Percentiles rank a stretch among this genome's conserved stretches.
Conservation (phyloP, 2,329 filamentous ascomycete species). For the Trichoderma sp. region DNA sequence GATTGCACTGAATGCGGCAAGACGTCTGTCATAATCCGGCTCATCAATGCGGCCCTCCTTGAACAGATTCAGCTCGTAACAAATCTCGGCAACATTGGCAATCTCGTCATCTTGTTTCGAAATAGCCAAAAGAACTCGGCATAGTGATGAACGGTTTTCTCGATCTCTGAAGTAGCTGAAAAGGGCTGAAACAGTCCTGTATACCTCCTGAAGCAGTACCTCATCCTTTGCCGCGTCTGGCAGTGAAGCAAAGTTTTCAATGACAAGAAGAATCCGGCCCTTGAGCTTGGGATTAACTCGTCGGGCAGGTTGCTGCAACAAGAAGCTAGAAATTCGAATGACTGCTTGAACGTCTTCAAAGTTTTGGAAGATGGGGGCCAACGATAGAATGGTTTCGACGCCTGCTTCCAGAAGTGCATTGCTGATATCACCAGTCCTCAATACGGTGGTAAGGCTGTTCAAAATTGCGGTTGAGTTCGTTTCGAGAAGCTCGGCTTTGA, state of each 20-base stretch:
- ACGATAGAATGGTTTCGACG: constrained; percentile 75
- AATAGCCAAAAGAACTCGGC: constrained; percentile 71
- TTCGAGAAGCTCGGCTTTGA: constrained; percentile 57
- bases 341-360: constrained; percentile 73
- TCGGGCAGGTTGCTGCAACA: constrained; percentile 82
- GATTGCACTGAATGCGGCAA: constrained; percentile 74
- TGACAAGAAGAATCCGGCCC: constrained; percentile 73
- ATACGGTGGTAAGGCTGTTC: constrained; percentile 66
- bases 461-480: constrained; percentile 62
- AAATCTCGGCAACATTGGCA: constrained; percentile 66
- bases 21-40: constrained; percentile 81
- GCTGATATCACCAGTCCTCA: constrained; percentile 62
- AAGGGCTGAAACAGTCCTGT: constrained; percentile 72
- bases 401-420: constrained; percentile 78
- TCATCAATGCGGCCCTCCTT: constrained; percentile 73
- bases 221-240: constrained; percentile 48
- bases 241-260: constrained; percentile 77
- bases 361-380: constrained; percentile 70
- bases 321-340: constrained; percentile 75
- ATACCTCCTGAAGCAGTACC: constrained; percentile 63
- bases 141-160: constrained; percentile 71
- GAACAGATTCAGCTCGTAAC: constrained; percentile 79
- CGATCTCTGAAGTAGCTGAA: constrained; percentile 91
- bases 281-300: constrained; percentile 83
- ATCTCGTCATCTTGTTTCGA: constrained; percentile 64